Evolutionary conservation across 306 rosid genomes (phyloP), one percentile per base, ranked within the genome.

Genomic region (Vigna hirtella): DNA sequence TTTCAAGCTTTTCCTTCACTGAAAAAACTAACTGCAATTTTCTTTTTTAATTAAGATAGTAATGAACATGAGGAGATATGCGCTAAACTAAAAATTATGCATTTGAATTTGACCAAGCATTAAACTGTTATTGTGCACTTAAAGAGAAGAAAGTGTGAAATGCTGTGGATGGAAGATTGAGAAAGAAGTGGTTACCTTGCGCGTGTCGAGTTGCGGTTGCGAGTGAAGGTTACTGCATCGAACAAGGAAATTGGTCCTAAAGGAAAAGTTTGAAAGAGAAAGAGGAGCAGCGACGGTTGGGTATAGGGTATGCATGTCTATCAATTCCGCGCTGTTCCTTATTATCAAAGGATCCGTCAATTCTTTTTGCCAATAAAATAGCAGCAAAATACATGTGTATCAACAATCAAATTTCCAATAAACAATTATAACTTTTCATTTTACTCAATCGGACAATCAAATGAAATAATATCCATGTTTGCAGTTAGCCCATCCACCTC

Each of bases 1-100:
- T 89, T 67, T 88, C 89, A 80, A 95, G 99, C 83, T 83, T 93
- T 83, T 87, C 91, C 89, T 95, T 93, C 83, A 93, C 99, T 66
- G 79, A 83, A 77, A 91, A 70, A 77, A 95, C 90, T 26, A 95
- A 83, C 99, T 95, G 90, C 85, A 85, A 53, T 72, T 2, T 58
- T 57, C 4, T 24, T 4, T 40, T 66, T 11, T 26, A 26, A 59
- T 61, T 28, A 61, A 20, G 22, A 20, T 20, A 20, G 22, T 20
- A 20, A 20, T 20, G 22, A 20, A 61, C 66, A 61, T 6, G 43
- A 32, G 1, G 11, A 15, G 5, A 18, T 51, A 1, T 1, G 14
- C 2, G 6, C 7, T 30, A 8, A 49, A 50, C 15, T 64, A 51
- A 76, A 65, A 65, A 18, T 38, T 0, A 51, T 51, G 34, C 55